Conservation (phyloP, 1,284 basidiomycete species). For the Ganoderma lingzhi region DNA sequence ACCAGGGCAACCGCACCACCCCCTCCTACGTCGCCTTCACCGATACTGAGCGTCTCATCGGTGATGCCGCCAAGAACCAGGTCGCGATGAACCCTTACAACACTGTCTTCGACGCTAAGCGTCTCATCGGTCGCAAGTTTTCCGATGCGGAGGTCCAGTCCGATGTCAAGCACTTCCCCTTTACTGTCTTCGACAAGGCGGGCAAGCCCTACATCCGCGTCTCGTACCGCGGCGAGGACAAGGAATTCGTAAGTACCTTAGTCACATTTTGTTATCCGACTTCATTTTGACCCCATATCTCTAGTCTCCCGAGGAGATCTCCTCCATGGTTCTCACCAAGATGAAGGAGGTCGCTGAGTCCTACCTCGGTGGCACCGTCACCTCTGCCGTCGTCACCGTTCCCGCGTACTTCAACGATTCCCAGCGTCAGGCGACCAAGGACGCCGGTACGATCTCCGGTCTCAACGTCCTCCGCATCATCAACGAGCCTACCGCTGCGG, state of each 20-base stretch:
- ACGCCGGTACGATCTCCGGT: constrained; percentile 90
- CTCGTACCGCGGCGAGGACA: constrained; percentile 90
- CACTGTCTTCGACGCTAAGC: constrained; percentile 97
- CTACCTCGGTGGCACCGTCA: constrained; percentile 87
- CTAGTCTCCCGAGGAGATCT: constrained; percentile 94
- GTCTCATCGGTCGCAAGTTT: constrained; percentile 90
- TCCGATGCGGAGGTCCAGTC: constrained; percentile 90
- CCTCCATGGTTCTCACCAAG: constrained; percentile 96
- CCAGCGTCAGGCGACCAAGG: constrained; percentile 95
- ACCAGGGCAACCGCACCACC: constrained; percentile 99
- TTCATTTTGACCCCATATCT: constrained; percentile 18
- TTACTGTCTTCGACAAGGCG: constrained; percentile 85
- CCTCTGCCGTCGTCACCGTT: constrained; percentile 93
- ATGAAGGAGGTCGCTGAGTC: constrained; percentile 99
- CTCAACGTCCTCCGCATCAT: constrained; percentile 96
- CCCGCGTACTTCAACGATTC: constrained; percentile 99
- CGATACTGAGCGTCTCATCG: constrained; percentile 96
- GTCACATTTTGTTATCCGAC: background rate
- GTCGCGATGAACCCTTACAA: constrained; percentile 96
- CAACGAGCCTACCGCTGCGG: constrained; percentile 96
- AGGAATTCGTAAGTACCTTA: constrained; percentile 82
- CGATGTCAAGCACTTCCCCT: constrained; percentile 96
- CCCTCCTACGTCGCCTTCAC: constrained; percentile 99
- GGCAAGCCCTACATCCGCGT: constrained; percentile 92
- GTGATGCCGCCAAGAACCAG: constrained; percentile 99